Base-by-base conservation (phyloP, 1,284 basidiomycete species). In the Trichosporon sp. region DNA sequence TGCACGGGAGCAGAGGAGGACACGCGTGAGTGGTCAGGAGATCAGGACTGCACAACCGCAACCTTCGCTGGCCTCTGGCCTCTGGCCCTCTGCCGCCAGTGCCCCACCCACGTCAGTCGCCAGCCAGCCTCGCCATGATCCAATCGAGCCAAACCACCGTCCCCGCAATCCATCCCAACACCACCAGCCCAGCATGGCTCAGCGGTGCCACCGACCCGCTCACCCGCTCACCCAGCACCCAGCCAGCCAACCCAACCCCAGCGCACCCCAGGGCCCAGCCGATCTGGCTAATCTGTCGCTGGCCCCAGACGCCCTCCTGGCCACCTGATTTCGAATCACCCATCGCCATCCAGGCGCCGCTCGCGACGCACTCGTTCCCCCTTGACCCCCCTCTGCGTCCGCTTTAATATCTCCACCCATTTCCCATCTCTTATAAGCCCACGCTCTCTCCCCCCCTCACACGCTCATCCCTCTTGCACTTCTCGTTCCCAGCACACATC, bases 291-390 rank as follows among this genome's bases (percentile, higher is more conserved):
- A 51, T 51, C 47, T 18, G 18, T 23, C 47, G n/a, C 18, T 23
- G 47, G 47, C 47, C 47, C 47, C 47, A 25, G 47, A 51, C 47
- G 47, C 47, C 47, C 47, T 11, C 34, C 11, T 21, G 21, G 27
- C 29, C 56, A 60, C 15, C 56, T 60, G 56, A 60, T 60, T 60
- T 60, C 56, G 56, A 60, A 60, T 60, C 56, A 12, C 56, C 27
- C 53, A 58, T 13, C 25, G 23, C 47, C 47, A 51, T 51, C 23
- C 21, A 5, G 9, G n/a, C 21, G 21, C n/a, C 6, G 15, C 47
- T n/a, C 18, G 15, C n/a, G n/a, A 34, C 34, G 12, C 34, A 34
- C 34, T 51, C 44, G 44, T 23, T n/a, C 47, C 47, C 47, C 47
- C 47, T 18, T 51, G 15, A n/a, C 18, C 47, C 47, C 47, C 47